Percentiles rank a stretch among this genome's conserved stretches.
phyloP scores from a whole-genome alignment of 2,329 filamentous ascomycete genomes.

The Monosporascus sp. region DNA sequence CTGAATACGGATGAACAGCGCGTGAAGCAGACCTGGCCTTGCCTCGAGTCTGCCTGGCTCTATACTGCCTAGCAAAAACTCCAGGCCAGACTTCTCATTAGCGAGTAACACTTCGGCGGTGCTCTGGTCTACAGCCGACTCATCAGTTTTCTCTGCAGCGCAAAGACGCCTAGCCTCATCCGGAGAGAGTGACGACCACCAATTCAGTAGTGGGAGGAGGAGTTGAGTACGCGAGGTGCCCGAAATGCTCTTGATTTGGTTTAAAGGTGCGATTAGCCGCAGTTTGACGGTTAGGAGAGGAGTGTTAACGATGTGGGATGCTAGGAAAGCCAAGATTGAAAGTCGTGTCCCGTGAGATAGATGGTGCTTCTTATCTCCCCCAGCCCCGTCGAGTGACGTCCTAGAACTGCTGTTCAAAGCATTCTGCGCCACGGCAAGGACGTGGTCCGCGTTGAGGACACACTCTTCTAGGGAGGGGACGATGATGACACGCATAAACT shows the following conservation, averaged over 20 bases:
- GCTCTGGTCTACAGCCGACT: conserved; percentile 33
- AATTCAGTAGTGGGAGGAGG: conserved; percentile 67
- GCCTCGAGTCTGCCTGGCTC: conserved; percentile 34
- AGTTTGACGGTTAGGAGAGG: conserved; percentile 66
- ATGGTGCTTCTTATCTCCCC: conserved; percentile 47
- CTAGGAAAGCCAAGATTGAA: conserved; percentile 65
- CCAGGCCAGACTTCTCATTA: conserved; percentile 47
- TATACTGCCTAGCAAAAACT: conserved; percentile 45
- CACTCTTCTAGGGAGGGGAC: conserved; percentile 79
- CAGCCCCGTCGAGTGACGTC: conserved; percentile 17
- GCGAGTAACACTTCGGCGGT: conserved; percentile 49
- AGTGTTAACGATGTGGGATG: conserved; percentile 64
- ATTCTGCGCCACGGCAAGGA: conserved; percentile 58
- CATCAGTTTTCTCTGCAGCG: conserved; percentile 37
- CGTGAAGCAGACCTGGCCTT: conserved; percentile 54
- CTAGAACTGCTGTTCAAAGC: conserved; percentile 47
- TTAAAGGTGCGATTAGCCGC: conserved; percentile 65
- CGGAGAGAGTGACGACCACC: conserved; percentile 57
- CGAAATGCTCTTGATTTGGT: conserved; percentile 67
- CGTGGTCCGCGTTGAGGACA: conserved; percentile 69
- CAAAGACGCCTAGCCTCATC: conserved; percentile 47
- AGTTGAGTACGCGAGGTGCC: conserved; percentile 63
- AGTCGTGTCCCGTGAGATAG: conserved; percentile 57
- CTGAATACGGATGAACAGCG: conserved; percentile 64
- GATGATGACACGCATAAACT: conserved; percentile 62